Percentiles rank a stretch among this genome's conserved stretches.
phyloP scores from a whole-genome alignment of 1,139 yeast genomes.

The Nakaseomyces kungkrabaensis region DNA sequence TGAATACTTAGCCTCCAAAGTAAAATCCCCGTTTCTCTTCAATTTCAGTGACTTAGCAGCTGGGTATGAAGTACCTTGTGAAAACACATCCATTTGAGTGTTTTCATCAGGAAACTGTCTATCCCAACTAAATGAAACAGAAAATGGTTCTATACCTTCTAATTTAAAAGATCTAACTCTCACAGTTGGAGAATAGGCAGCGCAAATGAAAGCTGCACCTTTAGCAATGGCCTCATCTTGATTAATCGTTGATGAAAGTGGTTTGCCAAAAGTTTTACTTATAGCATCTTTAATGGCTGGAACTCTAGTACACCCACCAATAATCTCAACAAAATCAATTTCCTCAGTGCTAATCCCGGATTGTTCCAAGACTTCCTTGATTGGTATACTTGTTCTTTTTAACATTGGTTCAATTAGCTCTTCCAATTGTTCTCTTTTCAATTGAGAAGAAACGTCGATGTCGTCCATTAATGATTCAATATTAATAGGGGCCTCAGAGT shows the following conservation, averaged over 20 bases:
- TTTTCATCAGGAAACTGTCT: conserved; percentile 81
- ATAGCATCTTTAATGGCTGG: conserved; percentile 81
- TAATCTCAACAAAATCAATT: conserved; percentile 81
- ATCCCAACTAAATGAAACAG: conserved; percentile 92
- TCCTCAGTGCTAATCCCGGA: conserved; percentile 66
- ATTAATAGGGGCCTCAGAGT: conserved; percentile 85
- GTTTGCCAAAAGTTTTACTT: conserved; percentile 71
- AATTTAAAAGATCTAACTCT: background rate
- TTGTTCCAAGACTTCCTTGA: conserved; percentile 68
- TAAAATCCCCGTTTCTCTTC: conserved; percentile 82
- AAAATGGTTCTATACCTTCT: conserved; percentile 83
- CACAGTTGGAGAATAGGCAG: background rate
- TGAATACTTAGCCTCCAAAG: conserved; percentile 77
- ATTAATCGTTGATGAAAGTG: conserved; percentile 85
- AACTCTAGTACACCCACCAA: conserved; percentile 97
- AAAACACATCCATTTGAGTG: conserved; percentile 84
- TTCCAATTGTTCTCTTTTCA: conserved; percentile 88
- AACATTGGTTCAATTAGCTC: conserved; percentile 74
- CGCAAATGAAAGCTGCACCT: conserved; percentile 94
- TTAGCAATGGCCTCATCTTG: conserved; percentile 98
- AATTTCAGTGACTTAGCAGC: conserved; percentile 74
- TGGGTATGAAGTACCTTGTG: conserved; percentile 84
- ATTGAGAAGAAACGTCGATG: conserved; percentile 82
- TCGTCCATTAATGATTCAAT: conserved; percentile 95
- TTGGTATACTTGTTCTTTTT: conserved; percentile 61